Evolutionary conservation across 495 filamentous ascomycete genomes (phyloP), one percentile per base, ranked within the genome.

Genomic region (Aspergillus hancockii): DNA sequence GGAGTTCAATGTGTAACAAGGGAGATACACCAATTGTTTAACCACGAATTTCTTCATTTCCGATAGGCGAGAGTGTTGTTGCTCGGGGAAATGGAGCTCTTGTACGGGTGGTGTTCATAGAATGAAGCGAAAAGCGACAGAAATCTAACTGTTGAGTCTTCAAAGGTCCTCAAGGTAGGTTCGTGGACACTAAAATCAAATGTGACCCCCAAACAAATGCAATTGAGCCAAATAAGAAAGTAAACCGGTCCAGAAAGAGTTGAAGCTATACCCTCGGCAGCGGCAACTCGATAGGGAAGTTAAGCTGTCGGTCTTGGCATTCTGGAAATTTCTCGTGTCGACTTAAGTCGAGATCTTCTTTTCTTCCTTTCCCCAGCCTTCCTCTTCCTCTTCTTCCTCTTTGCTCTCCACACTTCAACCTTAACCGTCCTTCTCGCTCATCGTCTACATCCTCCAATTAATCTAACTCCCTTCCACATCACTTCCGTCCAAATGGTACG

Each of bases 291-390:
- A 41, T 41, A 14, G 38, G 38, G 38, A 52, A 58, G 55, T 61
- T 50, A 60, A 71, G 64, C 63, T 68, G 55, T 51, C 55, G 66
- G 77, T 74, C 77, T 80, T 80, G 77, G 77, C 77, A 80, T 80
- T 80, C 77, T 80, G 77, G 77, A 80, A 80, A 80, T 79, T 80
- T 80, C 77, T 79, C 75, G 68, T 66, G 55, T 58, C 43, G 22
- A 49, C 19, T 22, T 58, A 63, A 73, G 64, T 67, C 71, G 67
- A 68, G 70, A 71, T 73, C 73, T 73, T 70, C 67, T 57, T 72
- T 63, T 61, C 67, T 66, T 69, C 67, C 63, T 52, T 60, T 53
- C 61, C 67, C 62, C 62, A 50, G 59, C 53, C 46, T 59, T 66
- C 66, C 71, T 69, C 66, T 70, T 45, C 54, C 43, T 63, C 54